A percentile compares a stretch with the other conserved stretches of the same genome.
phyloP scores from a whole-genome alignment of 192 early-diverging fungal genomes.

The Geranomyces variabilis region DNA sequence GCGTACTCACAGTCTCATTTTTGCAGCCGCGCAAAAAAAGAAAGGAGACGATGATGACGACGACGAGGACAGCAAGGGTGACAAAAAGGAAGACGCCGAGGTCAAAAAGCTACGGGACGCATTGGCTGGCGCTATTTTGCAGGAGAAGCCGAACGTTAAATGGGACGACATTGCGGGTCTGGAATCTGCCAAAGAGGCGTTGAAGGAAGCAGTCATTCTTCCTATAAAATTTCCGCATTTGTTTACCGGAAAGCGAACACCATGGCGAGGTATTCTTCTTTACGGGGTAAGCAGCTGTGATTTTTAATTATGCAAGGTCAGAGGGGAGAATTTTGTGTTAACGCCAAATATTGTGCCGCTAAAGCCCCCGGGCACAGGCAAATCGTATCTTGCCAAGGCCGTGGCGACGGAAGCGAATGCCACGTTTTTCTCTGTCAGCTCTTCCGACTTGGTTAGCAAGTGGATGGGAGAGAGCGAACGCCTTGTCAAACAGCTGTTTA shows the following conservation, averaged over 20 bases:
- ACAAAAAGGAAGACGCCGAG: conserved; percentile 73
- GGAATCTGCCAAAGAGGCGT: conserved; percentile 91
- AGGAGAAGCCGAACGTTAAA: conserved; percentile 94
- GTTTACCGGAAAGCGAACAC: conserved; percentile 93
- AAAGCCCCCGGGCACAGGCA: conserved; percentile 93
- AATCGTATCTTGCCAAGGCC: conserved; percentile 95
- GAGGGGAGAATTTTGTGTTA: not conserved
- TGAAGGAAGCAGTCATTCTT: conserved; percentile 98
- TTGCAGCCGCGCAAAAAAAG: conserved; percentile 9
- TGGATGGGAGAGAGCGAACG: conserved; percentile 99
- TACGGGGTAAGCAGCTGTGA: conserved; percentile 75
- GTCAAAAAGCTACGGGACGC: conserved; percentile 71
- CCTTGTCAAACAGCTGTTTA: conserved; percentile 92
- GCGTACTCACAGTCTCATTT: not conserved
- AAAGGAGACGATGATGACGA: conserved; percentile 47
- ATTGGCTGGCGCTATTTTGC: conserved; percentile 78
- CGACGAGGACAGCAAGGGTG: conserved; percentile 57
- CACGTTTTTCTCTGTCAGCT: conserved; percentile 96
- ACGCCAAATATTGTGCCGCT: not conserved
- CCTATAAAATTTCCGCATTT: conserved; percentile 97
- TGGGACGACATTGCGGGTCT: conserved; percentile 98
- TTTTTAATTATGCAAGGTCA: not conserved
- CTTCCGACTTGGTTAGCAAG: conserved; percentile 97
- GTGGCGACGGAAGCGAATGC: conserved; percentile 97
- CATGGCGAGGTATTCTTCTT: conserved; percentile 95